Base-by-base conservation (phyloP, 805 yeast genomes). In the Candida adriatica region DNA sequence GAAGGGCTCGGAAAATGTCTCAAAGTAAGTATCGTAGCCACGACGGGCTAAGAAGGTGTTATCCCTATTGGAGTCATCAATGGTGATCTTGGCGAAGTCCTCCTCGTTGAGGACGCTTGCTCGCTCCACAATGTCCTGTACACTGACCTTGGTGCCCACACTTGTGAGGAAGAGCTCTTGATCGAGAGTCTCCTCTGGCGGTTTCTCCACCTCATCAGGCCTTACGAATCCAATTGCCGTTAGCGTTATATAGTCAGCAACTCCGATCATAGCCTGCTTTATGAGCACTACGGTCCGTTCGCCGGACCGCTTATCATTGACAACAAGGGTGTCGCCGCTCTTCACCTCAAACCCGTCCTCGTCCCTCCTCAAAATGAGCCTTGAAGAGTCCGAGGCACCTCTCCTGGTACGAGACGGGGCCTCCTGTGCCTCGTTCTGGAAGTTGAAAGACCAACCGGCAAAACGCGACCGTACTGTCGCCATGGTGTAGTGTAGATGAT, bases 161-260 rank as follows among this genome's bases (percentile, higher is more conserved):
- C 81, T 65, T 0, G 83, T 70, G 16, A 79, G 45, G 41, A 72
- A 73, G 6, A 79, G 33, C 49, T 79, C 86, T 43, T 66, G 64
- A 1, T 42, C 45, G 6, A 46, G 51, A 1, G 53, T 30, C 15
- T 46, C 49, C 6, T 33, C 41, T 8, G 62, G 54, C 5, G 43
- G 34, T 4, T 36, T 34, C 2, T 59, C 55, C 6, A 71, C 52
- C 23, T 74, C 78, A 5, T 49, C 25, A 27, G 54, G 47, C 32
- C 67, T 49, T n/a, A 66, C 47, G 38, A 75, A 73, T 51, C 70
- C 66, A 18, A 68, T 41, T 2, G 67, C 77, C 36, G 57, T 54
- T 1, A 78, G 41, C 11, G 68, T 76, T 2, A 78, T 55, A 31
- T 62, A 65, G 29, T 59, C 59, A 22, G 66, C 62, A 5, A 66